These are phyloP conservation scores for Colletotrichum sp. DNA, from an alignment of 2,329 filamentous ascomycete genomes.

Conservation along the genomic window DNA sequence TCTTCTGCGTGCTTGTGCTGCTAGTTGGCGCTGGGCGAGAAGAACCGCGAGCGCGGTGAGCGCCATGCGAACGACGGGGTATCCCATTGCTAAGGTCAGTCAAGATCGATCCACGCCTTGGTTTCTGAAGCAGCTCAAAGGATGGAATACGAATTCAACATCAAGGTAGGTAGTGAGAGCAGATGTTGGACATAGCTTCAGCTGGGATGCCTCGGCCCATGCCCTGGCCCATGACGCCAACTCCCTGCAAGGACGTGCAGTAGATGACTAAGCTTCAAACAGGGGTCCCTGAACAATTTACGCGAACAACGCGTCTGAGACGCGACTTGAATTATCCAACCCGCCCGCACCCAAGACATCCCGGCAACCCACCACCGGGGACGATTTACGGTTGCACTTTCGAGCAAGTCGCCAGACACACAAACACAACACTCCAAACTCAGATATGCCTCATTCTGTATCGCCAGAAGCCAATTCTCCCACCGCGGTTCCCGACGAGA, in stretches of 20 bases:
- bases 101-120: background rate
- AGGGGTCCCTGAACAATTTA: background rate
- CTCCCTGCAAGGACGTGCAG: background rate
- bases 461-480: conserved; percentile 33
- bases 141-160: background rate
- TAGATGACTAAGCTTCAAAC: rapidly evolving
- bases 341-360: background rate
- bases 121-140: background rate
- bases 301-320: background rate
- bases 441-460: conserved; percentile 52
- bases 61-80: background rate
- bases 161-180: background rate
- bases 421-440: background rate
- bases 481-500: conserved; percentile 34
- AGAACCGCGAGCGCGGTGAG: conserved; percentile 1
- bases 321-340: background rate
- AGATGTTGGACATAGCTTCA: background rate
- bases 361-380: background rate
- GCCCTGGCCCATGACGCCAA: background rate
- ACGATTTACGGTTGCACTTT: background rate
- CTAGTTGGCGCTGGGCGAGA: background rate
- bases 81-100: background rate
- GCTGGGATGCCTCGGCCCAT: background rate
- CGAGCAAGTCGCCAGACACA: background rate
- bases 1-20: background rate